A percentile compares a stretch with the other conserved stretches of the same genome.
Conservation (phyloP, 1,284 basidiomycete genomes). For the Bjerkandera adusta region DNA sequence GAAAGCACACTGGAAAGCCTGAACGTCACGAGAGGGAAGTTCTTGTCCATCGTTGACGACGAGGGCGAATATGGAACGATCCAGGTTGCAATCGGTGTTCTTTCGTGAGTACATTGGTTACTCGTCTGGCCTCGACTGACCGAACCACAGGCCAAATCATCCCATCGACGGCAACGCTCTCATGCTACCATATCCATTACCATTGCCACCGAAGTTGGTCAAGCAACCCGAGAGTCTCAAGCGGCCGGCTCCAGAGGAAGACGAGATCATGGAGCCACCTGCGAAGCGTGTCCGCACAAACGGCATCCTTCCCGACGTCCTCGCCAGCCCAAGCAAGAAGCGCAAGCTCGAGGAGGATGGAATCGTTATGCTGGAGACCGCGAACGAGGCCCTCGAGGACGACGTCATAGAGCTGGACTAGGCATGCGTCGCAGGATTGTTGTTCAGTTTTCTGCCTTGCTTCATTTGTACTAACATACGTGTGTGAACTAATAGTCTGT, state of each 20-base stretch:
- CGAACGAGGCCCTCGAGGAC: slow-evolving; percentile 50
- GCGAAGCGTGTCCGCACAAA: slow-evolving; percentile 49
- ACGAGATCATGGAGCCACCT: slow-evolving; percentile 49
- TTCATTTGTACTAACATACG: slow-evolving; percentile 5
- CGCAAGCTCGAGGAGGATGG: slow-evolving; percentile 69
- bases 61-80: slow-evolving; percentile 78
- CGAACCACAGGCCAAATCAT: slow-evolving; percentile 46
- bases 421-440: neutral
- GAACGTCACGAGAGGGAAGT: slow-evolving; percentile 72
- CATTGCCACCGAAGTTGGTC: slow-evolving; percentile 46
- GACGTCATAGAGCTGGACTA: slow-evolving; percentile 47
- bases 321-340: slow-evolving; percentile 52
- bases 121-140: slow-evolving; percentile 6
- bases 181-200: slow-evolving; percentile 62
- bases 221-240: slow-evolving; percentile 47
- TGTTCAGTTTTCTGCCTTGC: slow-evolving; percentile 3
- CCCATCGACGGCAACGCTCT: slow-evolving; percentile 45
- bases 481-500: neutral
- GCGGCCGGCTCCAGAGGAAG: slow-evolving; percentile 50
- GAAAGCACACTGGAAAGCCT: slow-evolving; percentile 72
- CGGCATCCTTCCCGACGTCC: neutral
- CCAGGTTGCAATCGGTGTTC: slow-evolving; percentile 63
- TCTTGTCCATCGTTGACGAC: slow-evolving; percentile 86
- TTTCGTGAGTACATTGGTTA: slow-evolving; percentile 61
- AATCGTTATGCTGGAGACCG: slow-evolving; percentile 60